A percentile compares a stretch with the other conserved stretches of the same genome.
Evolutionary conservation across 768 basidiomycete genomes (phyloP).

Genomic region (Grammothele lineata): DNA sequence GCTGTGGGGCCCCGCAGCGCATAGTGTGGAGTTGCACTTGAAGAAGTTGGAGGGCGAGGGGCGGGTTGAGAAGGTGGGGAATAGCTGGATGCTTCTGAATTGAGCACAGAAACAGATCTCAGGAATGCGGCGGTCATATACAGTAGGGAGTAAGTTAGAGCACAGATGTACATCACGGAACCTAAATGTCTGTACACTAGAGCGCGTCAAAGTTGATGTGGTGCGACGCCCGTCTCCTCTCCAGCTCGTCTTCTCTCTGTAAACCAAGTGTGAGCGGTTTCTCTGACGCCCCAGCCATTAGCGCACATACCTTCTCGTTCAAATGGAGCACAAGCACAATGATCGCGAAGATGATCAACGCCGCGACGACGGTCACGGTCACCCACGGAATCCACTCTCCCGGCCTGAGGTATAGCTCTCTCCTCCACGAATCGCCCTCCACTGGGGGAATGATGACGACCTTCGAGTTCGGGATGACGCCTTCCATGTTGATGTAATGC

Average conservation of each 20-base stretch:
- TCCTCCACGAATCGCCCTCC: constrained; percentile 66
- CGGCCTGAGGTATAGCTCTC: constrained; percentile 86
- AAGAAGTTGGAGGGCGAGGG: constrained; percentile 68
- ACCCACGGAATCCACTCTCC: constrained; percentile 99
- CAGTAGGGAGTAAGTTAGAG: too few relatives aligned
- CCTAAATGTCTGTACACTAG: constrained; percentile 33
- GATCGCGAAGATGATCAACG: constrained; percentile 67
- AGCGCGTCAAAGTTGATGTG: constrained; percentile 97
- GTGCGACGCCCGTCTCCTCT: constrained; percentile 83
- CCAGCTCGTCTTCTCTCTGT: constrained; percentile 91
- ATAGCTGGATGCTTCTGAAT: constrained; percentile 18
- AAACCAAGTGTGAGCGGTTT: constrained; percentile 8
- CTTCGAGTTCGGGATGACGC: constrained; percentile 95
- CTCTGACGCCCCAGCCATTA: not conserved
- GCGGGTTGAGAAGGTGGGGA: constrained; percentile 32
- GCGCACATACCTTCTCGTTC: constrained; percentile 77
- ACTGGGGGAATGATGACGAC: constrained; percentile 86
- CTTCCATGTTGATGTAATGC: constrained; percentile 92
- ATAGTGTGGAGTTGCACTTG: constrained; percentile 66
- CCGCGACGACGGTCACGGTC: constrained; percentile 76
- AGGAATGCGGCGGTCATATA: too few relatives aligned
- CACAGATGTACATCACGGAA: constrained; percentile 5
- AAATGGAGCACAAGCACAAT: constrained; percentile 86
- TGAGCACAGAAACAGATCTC: too few relatives aligned
- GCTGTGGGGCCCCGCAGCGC: constrained; percentile 70